phyloP scores from a whole-genome alignment of 768 basidiomycete genomes.

The Omphalotus guepiniiformis region DNA sequence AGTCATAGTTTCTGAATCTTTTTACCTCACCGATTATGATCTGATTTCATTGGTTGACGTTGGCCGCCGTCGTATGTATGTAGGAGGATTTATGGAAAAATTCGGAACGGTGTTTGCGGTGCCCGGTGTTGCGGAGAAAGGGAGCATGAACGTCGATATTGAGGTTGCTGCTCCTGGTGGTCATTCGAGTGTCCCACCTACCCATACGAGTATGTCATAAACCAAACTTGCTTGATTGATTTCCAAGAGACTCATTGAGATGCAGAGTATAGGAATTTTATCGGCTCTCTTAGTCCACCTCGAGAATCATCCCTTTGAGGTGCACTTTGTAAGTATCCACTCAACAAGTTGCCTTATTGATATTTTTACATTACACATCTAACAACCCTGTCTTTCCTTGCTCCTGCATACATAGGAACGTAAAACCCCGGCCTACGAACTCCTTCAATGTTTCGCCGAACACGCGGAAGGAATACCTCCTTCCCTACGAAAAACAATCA shows the following conservation, averaged over 20 bases:
- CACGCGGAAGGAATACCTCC: slow-evolving; percentile 54
- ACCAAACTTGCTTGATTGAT: neutral
- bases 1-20: too few species aligned
- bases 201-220: slow-evolving; percentile 57
- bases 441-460: slow-evolving; percentile 62
- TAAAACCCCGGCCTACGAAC: slow-evolving; percentile 52
- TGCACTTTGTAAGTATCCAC: slow-evolving; percentile 43
- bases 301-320: slow-evolving; percentile 59
- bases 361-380: too few species aligned
- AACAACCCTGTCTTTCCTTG: neutral
- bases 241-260: too few species aligned
- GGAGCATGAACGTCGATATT: slow-evolving; percentile 49
- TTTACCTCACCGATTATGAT: too few species aligned
- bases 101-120: slow-evolving; percentile 54
- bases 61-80: slow-evolving; percentile 2
- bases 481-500: slow-evolving; percentile 42
- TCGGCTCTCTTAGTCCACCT: slow-evolving; percentile 63
- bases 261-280: slow-evolving; percentile 79
- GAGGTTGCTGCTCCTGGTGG: slow-evolving; percentile 71
- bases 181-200: slow-evolving; percentile 81
- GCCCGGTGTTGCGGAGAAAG: slow-evolving; percentile 72
- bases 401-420: slow-evolving; percentile 34
- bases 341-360: neutral
- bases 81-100: slow-evolving; percentile 46
- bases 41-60: too few species aligned